Conservation (phyloP, 2,329 filamentous ascomycete genomes). For the Arthroderma sp. region DNA sequence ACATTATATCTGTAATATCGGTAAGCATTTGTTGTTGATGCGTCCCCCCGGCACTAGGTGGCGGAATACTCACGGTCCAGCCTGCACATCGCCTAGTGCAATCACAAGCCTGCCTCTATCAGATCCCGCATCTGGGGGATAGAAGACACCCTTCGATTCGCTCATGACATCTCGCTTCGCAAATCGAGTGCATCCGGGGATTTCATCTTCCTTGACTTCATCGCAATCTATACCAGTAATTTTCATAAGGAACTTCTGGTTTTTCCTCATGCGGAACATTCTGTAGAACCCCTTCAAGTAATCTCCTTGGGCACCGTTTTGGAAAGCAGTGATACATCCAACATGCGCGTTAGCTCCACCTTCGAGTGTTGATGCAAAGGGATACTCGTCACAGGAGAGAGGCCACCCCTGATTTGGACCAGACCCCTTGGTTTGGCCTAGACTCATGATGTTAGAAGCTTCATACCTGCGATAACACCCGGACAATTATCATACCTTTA, state of each 20-base stretch:
- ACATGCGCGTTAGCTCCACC: constrained; percentile 1
- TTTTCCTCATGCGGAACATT: not conserved
- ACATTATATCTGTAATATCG: not conserved
- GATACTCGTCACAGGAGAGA: constrained; percentile 1
- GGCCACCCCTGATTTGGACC: not conserved
- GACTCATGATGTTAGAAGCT: not conserved
- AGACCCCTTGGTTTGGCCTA: constrained; percentile 1
- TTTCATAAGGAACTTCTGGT: constrained; percentile 2
- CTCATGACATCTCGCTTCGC: constrained; percentile 3
- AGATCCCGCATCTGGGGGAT: constrained; percentile 1
- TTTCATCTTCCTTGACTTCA: constrained; percentile 2
- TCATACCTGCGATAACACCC: not conserved
- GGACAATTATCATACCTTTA: not conserved
- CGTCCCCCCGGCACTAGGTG: too few relatives aligned
- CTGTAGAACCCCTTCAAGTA: not conserved
- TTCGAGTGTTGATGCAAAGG: not conserved
- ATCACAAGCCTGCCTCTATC: constrained; percentile 1
- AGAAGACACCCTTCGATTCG: constrained; percentile 1
- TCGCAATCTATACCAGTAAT: constrained; percentile 5
- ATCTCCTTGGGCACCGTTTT: constrained; percentile 4
- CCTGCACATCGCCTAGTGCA: not conserved
- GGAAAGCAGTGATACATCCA: constrained; percentile 2
- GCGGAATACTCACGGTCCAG: not conserved
- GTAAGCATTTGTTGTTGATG: not conserved
- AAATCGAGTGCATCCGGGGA: constrained; percentile 1